Base-by-base conservation (phyloP, 805 yeast species). In the Brettanomyces sp. region DNA sequence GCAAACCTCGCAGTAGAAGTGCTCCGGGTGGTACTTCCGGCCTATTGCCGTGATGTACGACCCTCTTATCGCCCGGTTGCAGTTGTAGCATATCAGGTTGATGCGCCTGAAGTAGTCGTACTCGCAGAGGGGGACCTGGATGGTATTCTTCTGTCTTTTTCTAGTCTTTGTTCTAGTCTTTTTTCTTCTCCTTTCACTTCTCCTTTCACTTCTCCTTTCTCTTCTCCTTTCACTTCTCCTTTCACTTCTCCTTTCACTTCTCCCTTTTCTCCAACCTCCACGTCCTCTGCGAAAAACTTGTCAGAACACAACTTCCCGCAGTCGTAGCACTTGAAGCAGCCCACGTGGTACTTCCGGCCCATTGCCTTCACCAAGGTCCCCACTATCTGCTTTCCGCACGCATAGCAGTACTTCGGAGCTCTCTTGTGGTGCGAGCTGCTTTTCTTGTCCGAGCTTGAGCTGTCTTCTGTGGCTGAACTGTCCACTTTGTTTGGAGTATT, bases 31-130 rank as follows among this genome's bases (percentile, higher is more conserved):
- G 62, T 88, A 93, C 58, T 91, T 85, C 54, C 82, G 79, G 11
- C 95, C 95, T 56, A 90, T 76, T 0, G 97, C 97, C 1, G 96
- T 90, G 48, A 90, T 89, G 65, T 91, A 91, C 1, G 95, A 85
- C 0, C 97, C 97, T 55, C 96, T 68, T 43, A 95, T 70, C 4
- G 96, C 95, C 24, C 75, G 77, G 52, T 86, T 78, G 66, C 99
- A 93, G 14, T 80, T 85, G 57, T 74, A 76, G 59, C 99, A 93
- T n/a, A 93, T 76, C 44, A 93, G 72, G 47, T 86, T 85, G 47
- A 89, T 75, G 54, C 95, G 76, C 59, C 77, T 80, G 69, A 93
- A 93, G 63, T 89, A 93, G 65, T 93, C 95, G 53, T 79, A 85
- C 65, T 93, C 99, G 65, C 99, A 93, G 25, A 93, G 70, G 0